Evolutionary conservation across 148 eudicot genomes (phyloP), one percentile per base, ranked within the genome.

Genomic region (Vaccinium myrtillus): DNA sequence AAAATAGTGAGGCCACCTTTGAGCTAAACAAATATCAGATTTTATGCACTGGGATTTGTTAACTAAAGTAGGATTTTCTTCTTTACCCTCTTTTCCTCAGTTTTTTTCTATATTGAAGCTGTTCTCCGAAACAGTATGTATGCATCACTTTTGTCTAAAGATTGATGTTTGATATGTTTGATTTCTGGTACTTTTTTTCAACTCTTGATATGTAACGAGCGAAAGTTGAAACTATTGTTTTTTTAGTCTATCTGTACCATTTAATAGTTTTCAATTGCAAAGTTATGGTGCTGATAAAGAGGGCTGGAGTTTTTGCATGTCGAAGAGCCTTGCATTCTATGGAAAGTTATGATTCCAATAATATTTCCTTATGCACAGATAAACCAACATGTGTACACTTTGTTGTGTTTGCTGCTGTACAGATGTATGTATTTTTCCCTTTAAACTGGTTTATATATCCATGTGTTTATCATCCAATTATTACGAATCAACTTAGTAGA

Each of bases 291-390:
- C 7, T 61, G 30, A 65, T 46, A 48, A 5, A n/a, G 10, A 30
- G n/a, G 36, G 49, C 32, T 56, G 48, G 16, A 78, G 81, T 78
- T 54, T 32, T 54, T 78, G 65, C 81, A 78, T 27, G 81, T 54
- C 55, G 83, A 48, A 27, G 43, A 23, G 39, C 58, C 8, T 6
- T 13, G 8, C 75, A 65, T 13, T 48, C 55, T 48, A 23, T 63
- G 6, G 58, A 48, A 81, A 25, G 16, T 21, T 81, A 48, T 48
- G 27, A n/a, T 65, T 81, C 43, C 70, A 65, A 23, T 21, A 14
- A 11, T 8, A 16, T 65, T 81, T 65, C 6, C 63, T 15, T 16
- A 36, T 54, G 46, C 7, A 53, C 48, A 27, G 48, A 78, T 53
- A 78, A 76, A 78, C 5, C 19, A 32, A 30, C 58, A 55, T 54